Evolutionary conservation across 1,284 basidiomycete species (phyloP), one percentile per base, ranked within the genome.

Genomic region (Ganoderma multipileum): DNA sequence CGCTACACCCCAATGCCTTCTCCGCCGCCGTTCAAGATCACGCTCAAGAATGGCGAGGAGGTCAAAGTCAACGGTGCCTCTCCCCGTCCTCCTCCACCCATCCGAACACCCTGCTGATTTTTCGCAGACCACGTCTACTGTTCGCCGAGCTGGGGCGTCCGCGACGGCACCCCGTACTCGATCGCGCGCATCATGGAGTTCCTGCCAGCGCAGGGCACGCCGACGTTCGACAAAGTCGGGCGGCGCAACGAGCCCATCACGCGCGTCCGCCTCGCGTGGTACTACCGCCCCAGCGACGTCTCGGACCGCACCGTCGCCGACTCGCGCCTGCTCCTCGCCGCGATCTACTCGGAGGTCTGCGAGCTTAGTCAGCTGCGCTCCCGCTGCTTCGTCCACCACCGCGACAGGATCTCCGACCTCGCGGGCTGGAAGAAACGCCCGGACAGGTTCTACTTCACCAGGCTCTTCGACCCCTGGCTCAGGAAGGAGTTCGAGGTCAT

Each of bases 401-500:
- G 95, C 78, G 95, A 98, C 85, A 94, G 96, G 82, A 97, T 98
- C 75, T 91, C 94, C 62, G 95, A 98, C 82, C 84, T 98, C 64
- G 88, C 92, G 75, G 92, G 93, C n/a, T 98, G 96, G 96, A 98
- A 97, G 84, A 95, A 94, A 81, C 89, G 91, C 61, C 95, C 96
- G 16, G 96, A 98, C 81, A 91, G 95, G 75, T 98, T 98, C 84
- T 98, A 96, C 85, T 98, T 96, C 84, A 91, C 91, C 75, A 91
- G 94, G 74, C 87, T 97, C 67, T 98, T 96, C 80, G 97, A 99
- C 82, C 95, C 97, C 58, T 99, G 98, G 83, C 95, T 98, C 81
- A 97, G 98, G 84, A 95, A 96, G 80, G 97, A 98, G 82, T 98
- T 97, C 82, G 98, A 99, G 80, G 93, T 99, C 73, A 91, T 99